phyloP scores from a whole-genome alignment of 108 stramenopile species.

The Nitzschia inconspicua region DNA sequence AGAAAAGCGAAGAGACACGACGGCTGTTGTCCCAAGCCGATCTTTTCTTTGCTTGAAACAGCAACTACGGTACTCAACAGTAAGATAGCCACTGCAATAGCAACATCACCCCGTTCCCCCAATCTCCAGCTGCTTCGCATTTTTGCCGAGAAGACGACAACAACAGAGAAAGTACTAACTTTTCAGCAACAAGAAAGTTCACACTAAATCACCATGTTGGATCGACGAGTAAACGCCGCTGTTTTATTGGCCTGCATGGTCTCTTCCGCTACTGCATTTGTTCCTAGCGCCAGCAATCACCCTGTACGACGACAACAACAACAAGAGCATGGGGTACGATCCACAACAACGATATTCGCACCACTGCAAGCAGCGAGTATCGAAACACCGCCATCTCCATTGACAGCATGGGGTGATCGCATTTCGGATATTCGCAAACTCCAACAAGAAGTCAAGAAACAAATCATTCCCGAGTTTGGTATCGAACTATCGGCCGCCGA shows the following conservation, averaged over 20 bases:
- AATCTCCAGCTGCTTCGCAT: neutral
- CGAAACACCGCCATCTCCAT: slow-evolving; percentile 59
- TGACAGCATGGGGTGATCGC: slow-evolving; percentile 65
- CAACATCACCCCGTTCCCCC: slow-evolving; percentile 9
- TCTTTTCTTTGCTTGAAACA: too few species aligned
- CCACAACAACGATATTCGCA: neutral
- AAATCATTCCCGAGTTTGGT: slow-evolving; percentile 56
- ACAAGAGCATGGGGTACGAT: neutral
- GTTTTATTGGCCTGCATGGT: neutral
- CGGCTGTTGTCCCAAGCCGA: too few species aligned
- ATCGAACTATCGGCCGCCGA: slow-evolving; percentile 51
- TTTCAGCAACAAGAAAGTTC: too few species aligned
- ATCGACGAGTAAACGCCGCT: too few species aligned
- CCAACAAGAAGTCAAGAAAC: slow-evolving; percentile 40
- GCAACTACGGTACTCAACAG: too few species aligned
- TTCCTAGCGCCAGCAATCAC: too few species aligned
- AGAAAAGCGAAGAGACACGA: too few species aligned
- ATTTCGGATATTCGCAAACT: slow-evolving; percentile 58
- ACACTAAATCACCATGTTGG: too few species aligned
- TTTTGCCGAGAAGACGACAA: too few species aligned
- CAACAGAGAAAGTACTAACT: too few species aligned
- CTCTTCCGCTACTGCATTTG: slow-evolving; percentile 20
- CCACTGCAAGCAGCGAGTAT: slow-evolving; percentile 4
- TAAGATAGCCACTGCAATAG: too few species aligned
- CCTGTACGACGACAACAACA: neutral